These are phyloP conservation scores for Euphorbia corollata DNA, from an alignment of 441 rosid genomes.

Conservation along the genomic window DNA sequence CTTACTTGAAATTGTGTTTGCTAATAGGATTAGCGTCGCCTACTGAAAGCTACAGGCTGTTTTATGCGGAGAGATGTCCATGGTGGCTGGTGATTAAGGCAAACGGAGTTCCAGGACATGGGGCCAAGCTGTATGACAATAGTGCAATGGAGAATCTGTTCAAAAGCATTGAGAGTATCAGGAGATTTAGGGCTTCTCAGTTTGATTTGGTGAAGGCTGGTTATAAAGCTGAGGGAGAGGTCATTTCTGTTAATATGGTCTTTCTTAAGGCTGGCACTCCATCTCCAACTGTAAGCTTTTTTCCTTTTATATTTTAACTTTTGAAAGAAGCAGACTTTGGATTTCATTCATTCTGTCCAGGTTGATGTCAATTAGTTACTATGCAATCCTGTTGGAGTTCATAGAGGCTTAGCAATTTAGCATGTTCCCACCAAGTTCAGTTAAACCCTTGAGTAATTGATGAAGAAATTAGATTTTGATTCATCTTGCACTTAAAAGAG, in stretches of 20 bases:
- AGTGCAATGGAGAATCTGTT: slow-evolving; percentile 87
- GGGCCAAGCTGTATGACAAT: slow-evolving; percentile 86
- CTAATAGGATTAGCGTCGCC: slow-evolving; percentile 69
- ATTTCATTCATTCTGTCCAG: background rate
- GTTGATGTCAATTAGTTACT: background rate
- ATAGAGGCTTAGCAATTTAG: background rate
- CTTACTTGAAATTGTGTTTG: background rate
- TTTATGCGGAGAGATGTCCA: slow-evolving; percentile 72
- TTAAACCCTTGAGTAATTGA: background rate
- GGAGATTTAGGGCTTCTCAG: slow-evolving; percentile 87
- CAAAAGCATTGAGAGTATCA: slow-evolving; percentile 68
- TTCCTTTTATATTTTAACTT: background rate
- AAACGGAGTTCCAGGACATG: slow-evolving; percentile 84
- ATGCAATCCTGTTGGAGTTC: background rate
- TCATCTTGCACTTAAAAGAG: background rate
- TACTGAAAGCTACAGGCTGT: slow-evolving; percentile 51
- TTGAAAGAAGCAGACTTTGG: background rate
- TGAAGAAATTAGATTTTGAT: slow-evolving; percentile 3
- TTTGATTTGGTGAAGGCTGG: slow-evolving; percentile 85
- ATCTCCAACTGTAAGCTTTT: slow-evolving; percentile 67
- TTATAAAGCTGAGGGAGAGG: slow-evolving; percentile 74
- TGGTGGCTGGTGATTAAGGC: slow-evolving; percentile 92
- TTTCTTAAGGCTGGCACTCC: slow-evolving; percentile 90
- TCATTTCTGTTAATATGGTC: slow-evolving; percentile 69
- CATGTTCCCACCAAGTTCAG: background rate